These are phyloP conservation scores for Magnusiomyces magnusii DNA, from an alignment of 1,139 yeast genomes.

Conservation along the genomic window DNA sequence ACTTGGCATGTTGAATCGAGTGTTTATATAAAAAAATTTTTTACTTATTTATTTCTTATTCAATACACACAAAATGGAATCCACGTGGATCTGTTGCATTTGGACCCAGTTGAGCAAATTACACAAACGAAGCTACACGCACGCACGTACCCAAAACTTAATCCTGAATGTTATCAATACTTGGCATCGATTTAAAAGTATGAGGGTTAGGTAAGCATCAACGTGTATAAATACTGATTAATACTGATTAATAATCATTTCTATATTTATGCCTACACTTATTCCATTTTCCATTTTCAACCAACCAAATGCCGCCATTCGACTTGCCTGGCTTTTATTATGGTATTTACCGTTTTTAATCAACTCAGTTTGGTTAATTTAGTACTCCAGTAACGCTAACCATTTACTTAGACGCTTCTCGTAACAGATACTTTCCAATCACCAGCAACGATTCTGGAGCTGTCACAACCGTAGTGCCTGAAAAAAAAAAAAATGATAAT, in stretches of 20 bases:
- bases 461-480: background rate
- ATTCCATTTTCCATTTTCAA: too few relatives aligned
- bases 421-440: background rate
- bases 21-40: background rate
- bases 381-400: background rate
- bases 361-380: background rate
- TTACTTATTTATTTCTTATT: background rate
- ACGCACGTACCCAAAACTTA: too few relatives aligned
- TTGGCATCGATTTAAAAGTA: background rate
- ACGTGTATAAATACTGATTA: too few relatives aligned
- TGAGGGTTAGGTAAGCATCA: background rate
- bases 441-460: background rate
- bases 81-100: background rate
- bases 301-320: background rate
- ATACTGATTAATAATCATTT: too few relatives aligned
- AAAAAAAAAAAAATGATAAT: background rate
- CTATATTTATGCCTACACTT: too few relatives aligned
- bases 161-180: background rate
- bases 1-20: constrained; percentile 9
- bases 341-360: background rate
- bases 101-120: too few relatives aligned
- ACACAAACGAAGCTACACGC: too few relatives aligned
- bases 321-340: background rate
- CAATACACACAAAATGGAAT: background rate
- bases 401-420: background rate